Evolutionary conservation across 2,329 filamentous ascomycete species (phyloP).

Genomic region (Cyanodermella asteris): DNA sequence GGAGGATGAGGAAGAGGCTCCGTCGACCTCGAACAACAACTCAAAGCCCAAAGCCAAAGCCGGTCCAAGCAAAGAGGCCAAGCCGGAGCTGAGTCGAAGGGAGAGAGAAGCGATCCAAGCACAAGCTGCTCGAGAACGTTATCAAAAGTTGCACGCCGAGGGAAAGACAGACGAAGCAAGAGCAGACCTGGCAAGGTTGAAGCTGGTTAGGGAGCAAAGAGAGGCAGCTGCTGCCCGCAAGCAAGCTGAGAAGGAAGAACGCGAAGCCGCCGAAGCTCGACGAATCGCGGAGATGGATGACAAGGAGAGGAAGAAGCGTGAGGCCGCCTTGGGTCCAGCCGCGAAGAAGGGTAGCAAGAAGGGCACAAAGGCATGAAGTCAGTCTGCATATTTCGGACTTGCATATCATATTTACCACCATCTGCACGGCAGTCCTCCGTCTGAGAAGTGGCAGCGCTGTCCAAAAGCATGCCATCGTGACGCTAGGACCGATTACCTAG

Average conservation of each 20-base stretch:
- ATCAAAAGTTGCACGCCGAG: conserved; percentile 76
- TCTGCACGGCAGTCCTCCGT: too few species aligned
- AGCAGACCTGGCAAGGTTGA: conserved; percentile 66
- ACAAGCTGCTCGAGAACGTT: conserved; percentile 69
- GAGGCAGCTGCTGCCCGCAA: conserved; percentile 66
- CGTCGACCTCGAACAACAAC: conserved; percentile 77
- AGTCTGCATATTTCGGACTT: too few species aligned
- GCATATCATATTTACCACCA: too few species aligned
- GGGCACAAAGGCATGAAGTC: too few species aligned
- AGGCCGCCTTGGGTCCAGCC: conserved; percentile 15
- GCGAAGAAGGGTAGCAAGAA: conserved; percentile 12
- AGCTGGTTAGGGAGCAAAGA: conserved; percentile 63
- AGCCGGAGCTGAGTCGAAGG: conserved; percentile 38
- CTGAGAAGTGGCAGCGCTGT: too few species aligned
- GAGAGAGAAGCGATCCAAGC: conserved; percentile 68
- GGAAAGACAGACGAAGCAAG: conserved; percentile 94
- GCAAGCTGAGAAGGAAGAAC: conserved; percentile 45
- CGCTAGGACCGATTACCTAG: too few species aligned
- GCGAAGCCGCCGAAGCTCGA: conserved; percentile 18
- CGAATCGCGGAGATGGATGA: conserved; percentile 15
- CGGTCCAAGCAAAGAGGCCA: conserved; percentile 22
- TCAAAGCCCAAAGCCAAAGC: conserved; percentile 48
- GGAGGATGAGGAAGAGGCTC: conserved; percentile 23
- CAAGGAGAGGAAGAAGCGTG: conserved; percentile 18
- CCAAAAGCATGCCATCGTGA: too few species aligned